Evolutionary conservation across 2,329 filamentous ascomycete genomes (phyloP), one percentile per base, ranked within the genome.

Genomic region (Gnomoniopsis smithogilvyi): DNA sequence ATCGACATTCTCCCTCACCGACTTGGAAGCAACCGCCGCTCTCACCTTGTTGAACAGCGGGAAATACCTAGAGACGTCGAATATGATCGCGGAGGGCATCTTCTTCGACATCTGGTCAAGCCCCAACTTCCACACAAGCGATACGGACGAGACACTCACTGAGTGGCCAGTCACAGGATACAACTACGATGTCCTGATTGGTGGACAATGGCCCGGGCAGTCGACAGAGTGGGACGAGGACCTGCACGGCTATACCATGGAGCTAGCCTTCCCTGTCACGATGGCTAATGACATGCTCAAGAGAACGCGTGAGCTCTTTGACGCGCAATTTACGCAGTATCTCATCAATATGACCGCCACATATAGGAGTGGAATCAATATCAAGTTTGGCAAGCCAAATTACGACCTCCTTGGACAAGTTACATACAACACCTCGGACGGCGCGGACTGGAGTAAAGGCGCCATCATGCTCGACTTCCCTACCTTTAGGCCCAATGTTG

Each of bases 381-480:
- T 80, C 70, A 80, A 80, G 68, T 80, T 81, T 58, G 79, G 78
- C 43, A 76, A 74, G 66, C 65, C 79, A 0, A 76, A 81, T 64
- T 77, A 71, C 55, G 79, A 81, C 59, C 70, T 81, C 24, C 67
- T 82, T 8, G 79, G 79, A 15, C 79, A 81, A 67, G 76, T 76
- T 17, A 80, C 78, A 11, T 76, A 75, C 54, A 73, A 74, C 63
- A 81, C 79, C 8, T 71, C 72, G 1, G 79, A 80, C 58, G 76
- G 75, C 3, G 76, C 72, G 7, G 79, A 81, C 65, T 81, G 78
- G 78, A 70, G 66, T 53, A 75, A 79, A 65, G 80, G 79, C 2
- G 73, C 76, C 21, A 80, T 82, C 64, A 82, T 81, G 79, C 78
- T 82, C 62, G 79, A 82, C 64, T 82, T 81, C 63, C 79, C 79